phyloP scores from a whole-genome alignment of 2,329 filamentous ascomycete species.

The Alternaria viburni region DNA sequence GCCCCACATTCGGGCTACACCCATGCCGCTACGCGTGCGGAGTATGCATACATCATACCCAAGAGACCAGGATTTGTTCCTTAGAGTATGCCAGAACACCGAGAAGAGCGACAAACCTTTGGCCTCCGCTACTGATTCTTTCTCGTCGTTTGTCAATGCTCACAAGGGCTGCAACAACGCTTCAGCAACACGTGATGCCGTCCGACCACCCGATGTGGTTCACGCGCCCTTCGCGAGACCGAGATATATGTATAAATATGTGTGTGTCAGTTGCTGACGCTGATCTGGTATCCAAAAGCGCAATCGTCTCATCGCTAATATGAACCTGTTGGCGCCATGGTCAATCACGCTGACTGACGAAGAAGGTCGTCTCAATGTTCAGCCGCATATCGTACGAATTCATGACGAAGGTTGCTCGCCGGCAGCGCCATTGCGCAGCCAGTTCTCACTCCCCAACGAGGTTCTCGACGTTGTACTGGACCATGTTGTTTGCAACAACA shows the following conservation, averaged over 20 bases:
- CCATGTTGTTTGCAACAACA: neutral
- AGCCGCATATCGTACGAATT: neutral
- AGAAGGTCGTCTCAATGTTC: too few species aligned
- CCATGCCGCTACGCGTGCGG: neutral
- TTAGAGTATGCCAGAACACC: neutral
- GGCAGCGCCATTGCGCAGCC: too few species aligned
- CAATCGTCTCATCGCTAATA: neutral
- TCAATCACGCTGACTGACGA: neutral
- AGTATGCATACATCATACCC: neutral
- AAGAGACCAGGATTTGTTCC: neutral
- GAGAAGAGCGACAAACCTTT: neutral
- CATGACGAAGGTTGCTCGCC: neutral
- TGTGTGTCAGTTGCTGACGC: neutral
- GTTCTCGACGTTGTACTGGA: too few species aligned
- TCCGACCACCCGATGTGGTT: neutral
- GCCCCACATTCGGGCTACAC: neutral
- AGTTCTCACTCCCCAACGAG: too few species aligned
- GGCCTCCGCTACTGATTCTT: neutral
- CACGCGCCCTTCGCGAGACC: too few species aligned
- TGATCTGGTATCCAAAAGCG: fast-evolving
- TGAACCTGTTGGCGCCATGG: neutral
- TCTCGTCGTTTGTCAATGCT: neutral
- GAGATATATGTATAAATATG: too few species aligned
- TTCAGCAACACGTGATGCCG: neutral
- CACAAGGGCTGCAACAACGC: neutral